Conservation (phyloP, 345 rosid genomes). For the Brassica carinata region DNA sequence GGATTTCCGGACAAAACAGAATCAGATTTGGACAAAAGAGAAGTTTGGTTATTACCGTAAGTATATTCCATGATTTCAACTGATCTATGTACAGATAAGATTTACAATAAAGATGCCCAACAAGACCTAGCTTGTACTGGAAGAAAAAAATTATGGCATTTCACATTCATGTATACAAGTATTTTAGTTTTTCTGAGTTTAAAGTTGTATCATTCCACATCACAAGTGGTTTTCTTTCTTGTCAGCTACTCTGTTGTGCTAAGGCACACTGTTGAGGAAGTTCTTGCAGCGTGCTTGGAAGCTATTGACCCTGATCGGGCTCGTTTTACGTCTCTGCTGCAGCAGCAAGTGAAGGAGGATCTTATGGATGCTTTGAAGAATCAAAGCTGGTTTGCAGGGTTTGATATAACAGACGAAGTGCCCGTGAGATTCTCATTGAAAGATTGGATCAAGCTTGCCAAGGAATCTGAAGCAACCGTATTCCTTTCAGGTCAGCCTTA, state of each 20-base stretch:
- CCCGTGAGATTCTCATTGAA: constrained; percentile 60
- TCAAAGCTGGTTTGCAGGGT: constrained; percentile 79
- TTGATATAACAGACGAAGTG: constrained; percentile 70
- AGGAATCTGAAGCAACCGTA: constrained; percentile 70
- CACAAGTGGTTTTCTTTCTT: constrained; percentile 19
- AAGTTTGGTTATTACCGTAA: constrained; percentile 85
- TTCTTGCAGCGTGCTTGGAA: constrained; percentile 83
- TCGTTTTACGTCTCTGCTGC: constrained; percentile 71
- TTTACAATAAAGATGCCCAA: background rate
- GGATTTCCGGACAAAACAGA: constrained; percentile 37
- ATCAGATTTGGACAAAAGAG: constrained; percentile 52
- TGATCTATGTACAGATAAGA: background rate
- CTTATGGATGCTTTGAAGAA: constrained; percentile 65
- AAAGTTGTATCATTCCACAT: constrained; percentile 7
- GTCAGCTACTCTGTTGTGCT: constrained; percentile 89
- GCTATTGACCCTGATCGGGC: constrained; percentile 85
- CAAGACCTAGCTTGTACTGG: background rate
- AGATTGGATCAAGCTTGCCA: constrained; percentile 80
- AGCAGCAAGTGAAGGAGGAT: constrained; percentile 75
- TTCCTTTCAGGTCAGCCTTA: constrained; percentile 76
- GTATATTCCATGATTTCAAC: constrained; percentile 38
- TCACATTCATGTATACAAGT: constrained; percentile 10
- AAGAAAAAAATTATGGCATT: background rate
- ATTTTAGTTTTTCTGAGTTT: background rate
- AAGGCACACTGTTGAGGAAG: constrained; percentile 96